Evolutionary conservation across 2,329 filamentous ascomycete genomes (phyloP), one percentile per base, ranked within the genome.

Genomic region (Alternaria dauci): DNA sequence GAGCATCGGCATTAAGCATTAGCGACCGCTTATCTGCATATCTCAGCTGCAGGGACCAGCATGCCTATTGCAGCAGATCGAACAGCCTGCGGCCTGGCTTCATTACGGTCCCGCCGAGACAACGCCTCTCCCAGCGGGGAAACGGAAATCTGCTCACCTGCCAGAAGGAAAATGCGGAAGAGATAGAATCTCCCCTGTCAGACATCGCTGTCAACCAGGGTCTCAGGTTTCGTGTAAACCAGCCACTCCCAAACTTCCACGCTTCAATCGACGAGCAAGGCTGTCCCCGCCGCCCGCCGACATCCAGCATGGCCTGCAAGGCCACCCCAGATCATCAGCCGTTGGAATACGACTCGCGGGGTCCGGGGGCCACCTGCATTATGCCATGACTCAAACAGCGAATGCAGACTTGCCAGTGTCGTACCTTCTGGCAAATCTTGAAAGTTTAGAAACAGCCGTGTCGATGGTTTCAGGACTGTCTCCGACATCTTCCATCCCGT

Each of bases 201-300:
- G 32, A 50, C 30, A n/a, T 36, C 18, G 46, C 46, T 25, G 30
- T 50, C 20, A 26, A 50, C 23, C 46, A 48, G 30, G 30, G 32
- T 48, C 30, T 16, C 20, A 34, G 44, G 46, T 48, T 30, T 36
- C 46, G 25, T 6, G 46, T 48, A 26, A 38, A 38, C 20, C 48
- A 28, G 32, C 32, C 34, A 39, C 7, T 34, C 9, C 36, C 34
- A 26, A 52, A 30, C 36, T 23, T 20, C 6, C 30, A 50, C 38
- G 46, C 20, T 48, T 12, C 6, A n/a, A 16, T 26, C 14, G 4
- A 25, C 14, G 32, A 34, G 4, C 46, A 50, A 36, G 46, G 46
- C 23, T 25, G n/a, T 50, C 30, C 47, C 73, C 71, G 68, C 74
- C 69, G 72, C 71, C 67, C 69, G 72, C 71, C 67, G 64, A 67